Base-by-base conservation (phyloP, 345 rosid genomes). In the Citrus mangshanensis region DNA sequence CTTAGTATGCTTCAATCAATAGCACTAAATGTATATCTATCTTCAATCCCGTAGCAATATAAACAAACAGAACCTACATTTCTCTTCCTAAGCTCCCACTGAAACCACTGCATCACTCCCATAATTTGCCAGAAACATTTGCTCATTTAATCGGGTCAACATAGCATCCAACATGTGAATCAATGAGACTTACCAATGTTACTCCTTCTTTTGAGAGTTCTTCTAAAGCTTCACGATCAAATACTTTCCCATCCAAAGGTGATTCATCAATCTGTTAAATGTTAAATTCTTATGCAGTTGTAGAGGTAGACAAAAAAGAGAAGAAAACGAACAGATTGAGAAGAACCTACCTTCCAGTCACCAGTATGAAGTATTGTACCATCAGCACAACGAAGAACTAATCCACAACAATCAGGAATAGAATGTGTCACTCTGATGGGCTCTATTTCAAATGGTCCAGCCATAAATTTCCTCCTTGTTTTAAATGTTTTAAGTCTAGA, bases 361-460 rank as follows among this genome's bases (percentile, higher is more conserved):
- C 98, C 99, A 30, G 99, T 96, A 81, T 96, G 99, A 82, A 94
- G 92, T 86, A 96, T 93, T 76, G 91, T 94, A 83, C 99, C 99
- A 91, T 96, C 98, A 88, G 91, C 85, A 38, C 98, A 96, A 19
- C 99, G 99, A 76, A 96, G 97, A 77, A 96, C 92, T 75, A 96
- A 85, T 55, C 99, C 98, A 80, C 93, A 91, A 85, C 99, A 96
- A 87, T 96, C 99, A 81, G 99, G 99, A 86, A 96, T 96, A 63
- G 98, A 96, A 84, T 96, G 99, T 6, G 99, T 96, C 74, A 96
- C 99, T 30, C 90, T 91, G 75, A 96, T 84, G 38, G 99, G 98
- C 87, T 96, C 99, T 85, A 96, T 82, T 83, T 96, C 99, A 86
- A 96, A 96, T 83, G 99, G 98, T 34, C 99, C 99, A 81, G 98